phyloP scores from a whole-genome alignment of 176 grass and related monocot species.

The Avena sativa region DNA sequence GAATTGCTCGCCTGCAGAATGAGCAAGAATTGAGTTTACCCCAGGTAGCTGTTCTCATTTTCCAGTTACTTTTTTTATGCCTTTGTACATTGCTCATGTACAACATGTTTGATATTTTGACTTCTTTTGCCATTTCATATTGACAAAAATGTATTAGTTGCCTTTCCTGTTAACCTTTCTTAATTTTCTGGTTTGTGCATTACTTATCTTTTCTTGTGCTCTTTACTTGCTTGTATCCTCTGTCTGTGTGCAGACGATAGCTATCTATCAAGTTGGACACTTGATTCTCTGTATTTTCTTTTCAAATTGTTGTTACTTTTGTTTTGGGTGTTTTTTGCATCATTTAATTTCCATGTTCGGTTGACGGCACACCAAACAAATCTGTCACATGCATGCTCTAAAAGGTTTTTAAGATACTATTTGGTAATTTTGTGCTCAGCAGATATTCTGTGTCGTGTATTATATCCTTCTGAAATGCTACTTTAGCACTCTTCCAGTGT shows the following conservation, averaged over 20 bases:
- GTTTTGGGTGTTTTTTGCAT: neutral
- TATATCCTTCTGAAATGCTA: neutral
- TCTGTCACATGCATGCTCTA: neutral
- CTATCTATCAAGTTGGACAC: neutral
- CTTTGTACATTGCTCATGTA: constrained; percentile 24
- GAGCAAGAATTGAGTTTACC: constrained; percentile 93
- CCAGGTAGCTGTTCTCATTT: constrained; percentile 58
- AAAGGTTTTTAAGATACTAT: neutral
- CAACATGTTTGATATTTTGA: neutral
- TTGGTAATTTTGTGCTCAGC: neutral
- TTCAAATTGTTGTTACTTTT: neutral
- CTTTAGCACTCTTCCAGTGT: constrained; percentile 12
- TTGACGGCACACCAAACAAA: neutral
- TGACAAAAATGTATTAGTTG: constrained; percentile 4
- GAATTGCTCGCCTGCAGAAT: constrained; percentile 83
- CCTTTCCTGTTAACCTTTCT: neutral
- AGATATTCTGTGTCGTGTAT: neutral
- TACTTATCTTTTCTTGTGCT: neutral
- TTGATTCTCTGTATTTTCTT: constrained; percentile 25
- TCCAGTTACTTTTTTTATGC: constrained; percentile 19
- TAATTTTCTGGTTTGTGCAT: constrained; percentile 8
- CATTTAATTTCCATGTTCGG: neutral
- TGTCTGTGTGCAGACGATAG: neutral
- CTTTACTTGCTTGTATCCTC: constrained; percentile 12
- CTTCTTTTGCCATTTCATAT: neutral